Percentiles rank a stretch among this genome's conserved stretches.
phyloP scores from a whole-genome alignment of 2,329 filamentous ascomycete genomes.

The Emergomyces orientalis region DNA sequence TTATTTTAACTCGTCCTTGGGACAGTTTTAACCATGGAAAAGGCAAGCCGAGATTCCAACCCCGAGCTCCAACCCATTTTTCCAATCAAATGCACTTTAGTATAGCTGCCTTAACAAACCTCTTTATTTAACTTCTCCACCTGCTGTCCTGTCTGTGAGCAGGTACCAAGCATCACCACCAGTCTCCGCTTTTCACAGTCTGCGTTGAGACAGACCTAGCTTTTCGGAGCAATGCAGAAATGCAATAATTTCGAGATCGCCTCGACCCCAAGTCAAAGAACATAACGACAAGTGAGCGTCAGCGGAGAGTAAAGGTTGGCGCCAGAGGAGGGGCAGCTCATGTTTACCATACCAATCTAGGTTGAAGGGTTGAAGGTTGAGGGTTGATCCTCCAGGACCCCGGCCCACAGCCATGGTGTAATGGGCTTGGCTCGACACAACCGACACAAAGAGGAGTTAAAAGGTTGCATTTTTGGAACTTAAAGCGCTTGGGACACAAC shows the following conservation, averaged over 20 bases:
- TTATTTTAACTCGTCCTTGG: background rate
- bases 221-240: too few relatives aligned
- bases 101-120: too few relatives aligned
- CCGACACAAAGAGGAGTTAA: background rate
- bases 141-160: background rate
- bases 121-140: too few relatives aligned
- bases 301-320: too few relatives aligned
- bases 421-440: too few relatives aligned
- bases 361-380: background rate
- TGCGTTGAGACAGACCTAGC: too few relatives aligned
- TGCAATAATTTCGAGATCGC: background rate
- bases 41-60: background rate
- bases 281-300: constrained; percentile 12
- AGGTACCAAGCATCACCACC: too few relatives aligned
- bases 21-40: background rate
- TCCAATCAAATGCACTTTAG: background rate
- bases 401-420: background rate
- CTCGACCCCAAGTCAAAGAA: too few relatives aligned
- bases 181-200: too few relatives aligned
- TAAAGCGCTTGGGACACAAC: too few relatives aligned
- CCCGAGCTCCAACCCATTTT: background rate
- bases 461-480: too few relatives aligned
- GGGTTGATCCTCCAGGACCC: background rate
- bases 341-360: background rate
- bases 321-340: too few relatives aligned